Percentiles rank a stretch among this genome's conserved stretches.
Evolutionary conservation across 1,139 yeast species (phyloP).

Genomic region (Debaryomycetaceae sp.): DNA sequence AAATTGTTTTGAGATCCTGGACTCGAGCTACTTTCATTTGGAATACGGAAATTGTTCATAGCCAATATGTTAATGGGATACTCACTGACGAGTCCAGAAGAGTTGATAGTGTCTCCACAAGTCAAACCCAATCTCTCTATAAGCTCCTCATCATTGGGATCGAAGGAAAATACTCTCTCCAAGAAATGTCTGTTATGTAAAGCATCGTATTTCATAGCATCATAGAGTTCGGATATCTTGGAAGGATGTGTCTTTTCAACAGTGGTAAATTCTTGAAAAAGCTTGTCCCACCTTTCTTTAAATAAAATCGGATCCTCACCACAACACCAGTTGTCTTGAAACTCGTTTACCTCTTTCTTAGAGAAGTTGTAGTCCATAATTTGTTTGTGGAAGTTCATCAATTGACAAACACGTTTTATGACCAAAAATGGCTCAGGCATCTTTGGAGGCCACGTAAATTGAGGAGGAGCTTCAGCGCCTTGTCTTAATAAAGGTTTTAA

Average conservation of each 20-base stretch:
- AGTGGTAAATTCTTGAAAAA: constrained; percentile 86
- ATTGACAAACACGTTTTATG: constrained; percentile 86
- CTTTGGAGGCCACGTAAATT: constrained; percentile 97
- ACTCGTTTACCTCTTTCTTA: constrained; percentile 58
- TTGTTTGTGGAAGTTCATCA: constrained; percentile 88
- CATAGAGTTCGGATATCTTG: constrained; percentile 92
- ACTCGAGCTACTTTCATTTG: constrained; percentile 25
- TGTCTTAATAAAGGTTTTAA: constrained; percentile 89
- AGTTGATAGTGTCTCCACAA: constrained; percentile 54
- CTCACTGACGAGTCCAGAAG: constrained; percentile 65
- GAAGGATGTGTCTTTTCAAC: constrained; percentile 98
- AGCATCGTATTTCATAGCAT: constrained; percentile 98
- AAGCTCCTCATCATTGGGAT: constrained; percentile 49
- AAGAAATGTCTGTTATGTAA: constrained; percentile 89
- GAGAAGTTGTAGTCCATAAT: constrained; percentile 82
- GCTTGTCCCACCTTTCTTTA: constrained; percentile 95
- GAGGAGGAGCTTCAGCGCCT: constrained; percentile 98
- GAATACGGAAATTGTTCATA: constrained; percentile 69
- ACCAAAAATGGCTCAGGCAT: constrained; percentile 97
- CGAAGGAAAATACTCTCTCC: constrained; percentile 77
- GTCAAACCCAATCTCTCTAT: constrained; percentile 29
- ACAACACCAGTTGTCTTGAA: constrained; percentile 92
- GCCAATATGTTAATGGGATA: constrained; percentile 80
- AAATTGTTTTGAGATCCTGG: constrained; percentile 29
- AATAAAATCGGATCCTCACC: constrained; percentile 90